Evolutionary conservation across 2,329 filamentous ascomycete species (phyloP).

Genomic region (Aureobasidium sp.): DNA sequence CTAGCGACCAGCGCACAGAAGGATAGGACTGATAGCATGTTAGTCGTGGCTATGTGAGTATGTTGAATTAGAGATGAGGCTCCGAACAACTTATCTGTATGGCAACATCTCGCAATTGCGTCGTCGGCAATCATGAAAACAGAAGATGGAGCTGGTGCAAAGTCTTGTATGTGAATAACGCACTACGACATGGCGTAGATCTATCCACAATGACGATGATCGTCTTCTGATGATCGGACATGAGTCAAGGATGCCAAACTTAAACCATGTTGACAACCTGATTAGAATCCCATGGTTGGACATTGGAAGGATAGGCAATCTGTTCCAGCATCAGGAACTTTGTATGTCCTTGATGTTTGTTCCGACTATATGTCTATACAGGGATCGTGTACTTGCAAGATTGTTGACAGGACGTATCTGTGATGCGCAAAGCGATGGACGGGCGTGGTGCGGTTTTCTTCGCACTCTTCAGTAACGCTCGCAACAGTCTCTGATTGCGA

Average conservation of each 20-base stretch:
- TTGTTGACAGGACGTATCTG: background rate
- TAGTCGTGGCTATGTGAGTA: background rate
- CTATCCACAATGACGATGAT: slow-evolving; percentile 1
- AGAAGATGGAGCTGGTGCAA: background rate
- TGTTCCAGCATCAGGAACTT: background rate
- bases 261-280: background rate
- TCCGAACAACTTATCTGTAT: background rate
- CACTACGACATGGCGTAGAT: background rate
- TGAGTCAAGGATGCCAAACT: background rate
- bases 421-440: background rate
- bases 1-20: background rate
- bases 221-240: background rate
- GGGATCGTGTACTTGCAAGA: too few species aligned
- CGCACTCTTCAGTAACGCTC: background rate
- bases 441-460: too few species aligned
- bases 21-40: background rate
- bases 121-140: background rate
- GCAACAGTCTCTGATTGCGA: too few species aligned
- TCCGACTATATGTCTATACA: too few species aligned
- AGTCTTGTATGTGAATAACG: background rate
- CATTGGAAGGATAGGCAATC: background rate
- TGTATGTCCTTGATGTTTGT: background rate
- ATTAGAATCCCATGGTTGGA: background rate
- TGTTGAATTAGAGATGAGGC: background rate
- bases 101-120: background rate